These are phyloP conservation scores for Mycosphaerella arachidis DNA, from an alignment of 2,329 filamentous ascomycete species.

Conservation along the genomic window DNA sequence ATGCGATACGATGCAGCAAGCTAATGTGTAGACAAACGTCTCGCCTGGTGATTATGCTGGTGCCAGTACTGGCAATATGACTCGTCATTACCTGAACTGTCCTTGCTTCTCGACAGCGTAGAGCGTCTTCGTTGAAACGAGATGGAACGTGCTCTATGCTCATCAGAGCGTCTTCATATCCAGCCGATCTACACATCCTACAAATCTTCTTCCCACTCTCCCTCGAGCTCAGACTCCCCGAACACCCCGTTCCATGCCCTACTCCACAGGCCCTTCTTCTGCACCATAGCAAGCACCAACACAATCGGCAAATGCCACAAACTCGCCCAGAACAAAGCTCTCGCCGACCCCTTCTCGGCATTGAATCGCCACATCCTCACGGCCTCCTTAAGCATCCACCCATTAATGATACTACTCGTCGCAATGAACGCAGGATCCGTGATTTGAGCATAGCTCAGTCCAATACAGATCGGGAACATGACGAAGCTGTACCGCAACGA, in stretches of 20 bases:
- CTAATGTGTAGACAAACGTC: neutral
- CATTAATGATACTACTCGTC: slow-evolving; percentile 76
- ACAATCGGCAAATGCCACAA: slow-evolving; percentile 92
- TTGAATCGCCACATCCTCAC: slow-evolving; percentile 74
- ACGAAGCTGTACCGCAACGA: slow-evolving; percentile 79
- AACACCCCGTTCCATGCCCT: slow-evolving; percentile 68
- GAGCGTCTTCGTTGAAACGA: neutral
- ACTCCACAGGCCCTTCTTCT: slow-evolving; percentile 90
- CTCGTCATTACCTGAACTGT: no score
- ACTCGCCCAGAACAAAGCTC: slow-evolving; percentile 91
- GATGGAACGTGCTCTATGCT: neutral
- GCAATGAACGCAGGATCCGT: slow-evolving; percentile 81
- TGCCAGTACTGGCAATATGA: neutral
- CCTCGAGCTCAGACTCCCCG: slow-evolving; percentile 53
- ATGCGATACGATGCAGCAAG: neutral
- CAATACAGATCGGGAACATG: slow-evolving; percentile 82
- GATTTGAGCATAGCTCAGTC: slow-evolving; percentile 70
- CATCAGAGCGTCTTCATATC: neutral
- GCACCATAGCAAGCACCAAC: slow-evolving; percentile 81
- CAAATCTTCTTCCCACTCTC: slow-evolving; percentile 51
- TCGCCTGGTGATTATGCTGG: neutral
- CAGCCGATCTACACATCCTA: neutral
- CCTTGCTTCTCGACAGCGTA: neutral
- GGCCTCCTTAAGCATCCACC: slow-evolving; percentile 78
- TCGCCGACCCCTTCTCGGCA: slow-evolving; percentile 73